Evolutionary conservation across 257 asterid species (phyloP).

Genomic region (Penstemon newberryi): DNA sequence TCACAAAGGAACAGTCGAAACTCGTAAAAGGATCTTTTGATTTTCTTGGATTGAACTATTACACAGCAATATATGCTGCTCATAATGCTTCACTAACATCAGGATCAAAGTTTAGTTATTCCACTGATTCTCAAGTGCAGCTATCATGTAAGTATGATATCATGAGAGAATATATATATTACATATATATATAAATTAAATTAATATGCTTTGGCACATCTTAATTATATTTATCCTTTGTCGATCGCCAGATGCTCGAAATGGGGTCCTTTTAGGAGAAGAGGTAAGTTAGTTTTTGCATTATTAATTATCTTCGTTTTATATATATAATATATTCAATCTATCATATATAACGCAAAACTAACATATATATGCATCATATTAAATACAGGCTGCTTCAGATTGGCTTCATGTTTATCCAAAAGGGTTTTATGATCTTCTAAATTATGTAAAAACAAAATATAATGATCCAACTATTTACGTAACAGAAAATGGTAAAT

Average conservation of each 20-base stretch:
- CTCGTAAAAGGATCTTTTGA: slow-evolving; percentile 26
- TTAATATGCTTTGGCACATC: too few relatives aligned
- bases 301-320: background rate
- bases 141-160: slow-evolving; percentile 2
- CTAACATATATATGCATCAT: too few relatives aligned
- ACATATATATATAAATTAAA: background rate
- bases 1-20: slow-evolving; percentile 24
- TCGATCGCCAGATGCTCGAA: background rate
- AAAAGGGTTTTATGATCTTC: slow-evolving; percentile 1
- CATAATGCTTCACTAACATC: background rate
- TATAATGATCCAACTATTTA: slow-evolving; percentile 28
- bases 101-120: slow-evolving; percentile 15
- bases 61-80: slow-evolving; percentile 22
- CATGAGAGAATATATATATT: too few relatives aligned
- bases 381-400: slow-evolving; percentile 4
- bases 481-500: slow-evolving; percentile 35
- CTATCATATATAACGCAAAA: too few relatives aligned
- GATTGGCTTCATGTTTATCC: background rate
- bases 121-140: slow-evolving; percentile 18
- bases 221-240: background rate
- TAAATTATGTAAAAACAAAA: slow-evolving; percentile 2
- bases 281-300: background rate
- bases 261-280: slow-evolving; percentile 21
- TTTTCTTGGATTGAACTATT: slow-evolving; percentile 24
- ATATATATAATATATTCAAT: background rate